Percentiles rank a stretch among this genome's conserved stretches.
Evolutionary conservation across 345 rosid species (phyloP).

Genomic region (Euclidium syriacum): DNA sequence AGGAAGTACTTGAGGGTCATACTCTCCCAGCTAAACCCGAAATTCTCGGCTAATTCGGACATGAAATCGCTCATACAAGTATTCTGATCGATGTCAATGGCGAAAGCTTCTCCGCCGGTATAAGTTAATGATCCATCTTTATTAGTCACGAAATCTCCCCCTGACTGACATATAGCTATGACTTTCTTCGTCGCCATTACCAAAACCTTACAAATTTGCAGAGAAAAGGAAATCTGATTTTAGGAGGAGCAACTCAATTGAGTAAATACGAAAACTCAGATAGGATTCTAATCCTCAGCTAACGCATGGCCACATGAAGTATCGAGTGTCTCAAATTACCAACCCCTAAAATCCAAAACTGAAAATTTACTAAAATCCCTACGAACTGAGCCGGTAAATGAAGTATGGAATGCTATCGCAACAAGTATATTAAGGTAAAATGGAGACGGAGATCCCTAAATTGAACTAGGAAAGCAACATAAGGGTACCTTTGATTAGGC

Average conservation of each 20-base stretch:
- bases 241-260: neutral
- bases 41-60: slow-evolving; percentile 77
- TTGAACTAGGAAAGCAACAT: neutral
- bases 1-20: slow-evolving; percentile 82
- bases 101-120: slow-evolving; percentile 77
- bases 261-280: neutral
- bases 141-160: slow-evolving; percentile 71
- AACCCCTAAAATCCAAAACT: neutral
- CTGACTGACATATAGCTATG: slow-evolving; percentile 90
- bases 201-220: slow-evolving; percentile 12
- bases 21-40: slow-evolving; percentile 42
- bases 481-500: slow-evolving; percentile 5
- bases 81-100: slow-evolving; percentile 59
- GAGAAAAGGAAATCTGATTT: neutral
- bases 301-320: neutral
- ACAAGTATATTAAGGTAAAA: neutral
- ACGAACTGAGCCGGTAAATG: neutral
- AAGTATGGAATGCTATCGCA: neutral
- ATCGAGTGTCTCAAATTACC: neutral
- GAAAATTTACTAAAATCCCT: neutral
- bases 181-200: slow-evolving; percentile 68
- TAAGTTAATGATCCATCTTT: slow-evolving; percentile 67
- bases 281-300: neutral
- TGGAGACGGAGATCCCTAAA: neutral
- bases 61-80: slow-evolving; percentile 52